A percentile compares a stretch with the other conserved stretches of the same genome.
Evolutionary conservation across 1,284 basidiomycete species (phyloP).

Genomic region (Sanghuangporus baumii): DNA sequence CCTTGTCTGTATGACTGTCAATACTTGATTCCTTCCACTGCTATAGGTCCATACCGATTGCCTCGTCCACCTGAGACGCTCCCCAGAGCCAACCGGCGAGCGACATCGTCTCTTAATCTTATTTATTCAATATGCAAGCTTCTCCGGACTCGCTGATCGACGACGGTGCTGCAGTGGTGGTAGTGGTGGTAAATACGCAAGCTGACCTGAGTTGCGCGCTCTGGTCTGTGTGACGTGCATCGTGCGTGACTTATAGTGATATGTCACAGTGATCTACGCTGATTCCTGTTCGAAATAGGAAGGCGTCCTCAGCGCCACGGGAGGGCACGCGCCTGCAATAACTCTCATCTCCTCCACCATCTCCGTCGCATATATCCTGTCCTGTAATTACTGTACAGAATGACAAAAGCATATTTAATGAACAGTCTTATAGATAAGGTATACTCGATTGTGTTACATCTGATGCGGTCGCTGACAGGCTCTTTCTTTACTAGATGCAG

Average conservation of each 20-base stretch:
- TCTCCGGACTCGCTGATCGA: background rate
- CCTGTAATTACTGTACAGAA: slow-evolving; percentile 26
- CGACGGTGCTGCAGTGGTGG: background rate
- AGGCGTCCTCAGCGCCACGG: background rate
- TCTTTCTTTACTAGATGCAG: slow-evolving; percentile 55
- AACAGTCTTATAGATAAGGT: slow-evolving; percentile 78
- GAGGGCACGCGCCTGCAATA: background rate
- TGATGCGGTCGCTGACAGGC: slow-evolving; percentile 11
- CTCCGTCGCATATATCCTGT: background rate
- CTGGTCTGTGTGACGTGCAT: background rate
- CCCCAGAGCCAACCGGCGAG: slow-evolving; percentile 68
- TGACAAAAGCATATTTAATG: slow-evolving; percentile 81
- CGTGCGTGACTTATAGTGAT: background rate
- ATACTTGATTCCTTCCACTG: background rate
- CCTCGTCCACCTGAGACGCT: slow-evolving; percentile 69
- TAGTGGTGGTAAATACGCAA: slow-evolving; percentile 3
- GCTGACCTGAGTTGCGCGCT: background rate
- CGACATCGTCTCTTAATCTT: slow-evolving; percentile 30
- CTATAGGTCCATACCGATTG: slow-evolving; percentile 49
- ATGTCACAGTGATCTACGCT: background rate
- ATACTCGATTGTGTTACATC: slow-evolving; percentile 3
- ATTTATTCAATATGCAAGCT: background rate
- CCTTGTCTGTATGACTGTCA: slow-evolving; percentile 58
- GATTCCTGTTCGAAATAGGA: background rate
- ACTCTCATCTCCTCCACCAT: slow-evolving; percentile 11